Conservation (phyloP, 139 green algal species). For the Klebsormidium nitens region DNA sequence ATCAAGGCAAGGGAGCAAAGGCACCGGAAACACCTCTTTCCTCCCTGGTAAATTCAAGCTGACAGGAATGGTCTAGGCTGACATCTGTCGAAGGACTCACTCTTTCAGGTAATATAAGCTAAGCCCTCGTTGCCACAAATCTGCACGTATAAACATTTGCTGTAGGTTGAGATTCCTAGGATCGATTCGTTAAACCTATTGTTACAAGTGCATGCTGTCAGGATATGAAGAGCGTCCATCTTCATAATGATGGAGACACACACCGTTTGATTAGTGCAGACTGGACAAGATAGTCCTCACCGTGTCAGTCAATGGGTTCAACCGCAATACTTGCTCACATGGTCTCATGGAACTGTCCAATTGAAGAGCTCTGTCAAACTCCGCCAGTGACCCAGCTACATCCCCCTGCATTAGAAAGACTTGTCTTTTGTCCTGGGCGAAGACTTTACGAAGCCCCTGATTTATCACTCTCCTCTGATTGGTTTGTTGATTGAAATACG, state of each 20-base stretch:
- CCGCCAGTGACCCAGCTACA: constrained; percentile 22
- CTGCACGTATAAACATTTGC: no score
- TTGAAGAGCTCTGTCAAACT: constrained; percentile 33
- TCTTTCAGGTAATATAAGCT: constrained; percentile 29
- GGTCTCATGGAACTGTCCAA: constrained; percentile 28
- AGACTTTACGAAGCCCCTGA: no score
- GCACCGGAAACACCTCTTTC: not conserved
- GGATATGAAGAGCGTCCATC: not conserved
- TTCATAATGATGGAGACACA: not conserved
- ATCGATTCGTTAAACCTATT: no score
- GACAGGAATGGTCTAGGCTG: constrained; percentile 6
- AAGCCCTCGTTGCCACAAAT: constrained; percentile 36
- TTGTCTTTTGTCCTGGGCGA: no score
- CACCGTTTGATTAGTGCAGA: not conserved
- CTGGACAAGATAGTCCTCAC: not conserved
- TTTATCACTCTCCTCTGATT: no score
- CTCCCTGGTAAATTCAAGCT: not conserved
- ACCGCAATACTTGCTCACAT: constrained; percentile 7
- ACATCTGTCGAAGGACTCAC: not conserved
- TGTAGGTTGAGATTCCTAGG: no score
- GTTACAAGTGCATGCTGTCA: no score
- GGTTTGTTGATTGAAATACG: no score
- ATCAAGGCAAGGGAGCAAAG: not conserved
- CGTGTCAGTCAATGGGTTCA: not conserved
- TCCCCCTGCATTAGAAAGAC: constrained; percentile 20